Evolutionary conservation across 768 basidiomycete genomes (phyloP).

Genomic region (Russula earlei): DNA sequence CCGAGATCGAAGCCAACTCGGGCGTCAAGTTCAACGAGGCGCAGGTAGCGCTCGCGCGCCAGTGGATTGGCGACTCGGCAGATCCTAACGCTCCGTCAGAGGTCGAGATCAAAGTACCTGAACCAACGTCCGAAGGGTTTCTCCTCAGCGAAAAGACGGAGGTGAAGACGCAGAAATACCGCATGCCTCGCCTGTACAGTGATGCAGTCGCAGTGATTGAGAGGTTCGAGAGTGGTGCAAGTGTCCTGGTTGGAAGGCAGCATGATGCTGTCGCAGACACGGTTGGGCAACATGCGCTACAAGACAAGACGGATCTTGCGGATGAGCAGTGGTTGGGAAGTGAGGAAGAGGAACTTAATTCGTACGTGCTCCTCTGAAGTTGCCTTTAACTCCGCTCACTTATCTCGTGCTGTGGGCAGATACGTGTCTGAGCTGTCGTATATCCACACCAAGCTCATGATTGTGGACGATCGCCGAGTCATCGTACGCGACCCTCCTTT

Average conservation of each 20-base stretch:
- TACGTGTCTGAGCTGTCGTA: constrained; percentile 77
- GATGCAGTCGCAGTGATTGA: constrained; percentile 59
- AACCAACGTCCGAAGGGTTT: constrained; percentile 40
- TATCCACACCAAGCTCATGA: constrained; percentile 88
- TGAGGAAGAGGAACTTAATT: constrained; percentile 71
- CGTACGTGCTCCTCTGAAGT: constrained; percentile 45
- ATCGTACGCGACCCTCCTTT: constrained; percentile 46
- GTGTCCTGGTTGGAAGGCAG: constrained; percentile 32
- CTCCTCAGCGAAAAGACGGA: constrained; percentile 44
- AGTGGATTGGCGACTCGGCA: constrained; percentile 52
- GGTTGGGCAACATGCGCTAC: constrained; percentile 73
- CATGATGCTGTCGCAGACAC: constrained; percentile 63
- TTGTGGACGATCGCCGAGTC: constrained; percentile 84
- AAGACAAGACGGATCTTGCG: constrained; percentile 47
- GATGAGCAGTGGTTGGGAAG: constrained; percentile 82
- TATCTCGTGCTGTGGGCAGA: constrained; percentile 31
- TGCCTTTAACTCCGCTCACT: neutral
- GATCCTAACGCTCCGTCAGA: constrained; percentile 34
- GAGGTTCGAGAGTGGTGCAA: constrained; percentile 62
- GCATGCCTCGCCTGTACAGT: constrained; percentile 54
- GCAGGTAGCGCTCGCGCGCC: constrained; percentile 71
- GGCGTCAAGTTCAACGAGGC: constrained; percentile 80
- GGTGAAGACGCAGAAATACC: constrained; percentile 50
- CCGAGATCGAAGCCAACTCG: constrained; percentile 59
- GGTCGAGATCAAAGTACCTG: constrained; percentile 49